phyloP scores from a whole-genome alignment of 805 yeast species.

The Saturnispora sekii region DNA sequence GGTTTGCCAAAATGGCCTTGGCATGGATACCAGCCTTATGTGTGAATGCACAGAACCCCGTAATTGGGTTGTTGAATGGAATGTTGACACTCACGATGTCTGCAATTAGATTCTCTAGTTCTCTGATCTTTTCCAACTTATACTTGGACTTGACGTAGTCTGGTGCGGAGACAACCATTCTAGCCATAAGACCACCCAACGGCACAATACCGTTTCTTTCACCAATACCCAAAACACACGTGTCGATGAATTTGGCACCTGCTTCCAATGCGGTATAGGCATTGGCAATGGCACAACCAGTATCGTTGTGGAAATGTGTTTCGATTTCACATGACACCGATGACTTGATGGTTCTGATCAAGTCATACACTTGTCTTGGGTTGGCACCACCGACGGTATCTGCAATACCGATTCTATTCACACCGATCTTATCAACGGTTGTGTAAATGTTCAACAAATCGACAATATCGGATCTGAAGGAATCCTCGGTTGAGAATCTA shows the following conservation, averaged over 20 bases:
- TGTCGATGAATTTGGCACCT: conserved; percentile 50
- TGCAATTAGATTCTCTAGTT: conserved; percentile 48
- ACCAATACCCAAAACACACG: conserved; percentile 52
- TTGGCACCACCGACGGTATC: conserved; percentile 58
- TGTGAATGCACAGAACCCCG: conserved; percentile 57
- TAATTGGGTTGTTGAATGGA: conserved; percentile 54
- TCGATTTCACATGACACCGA: conserved; percentile 52
- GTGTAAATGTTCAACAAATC: conserved; percentile 49
- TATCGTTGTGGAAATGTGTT: conserved; percentile 54
- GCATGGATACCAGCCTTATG: conserved; percentile 60
- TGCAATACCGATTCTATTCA: conserved; percentile 53
- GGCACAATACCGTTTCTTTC: conserved; percentile 58
- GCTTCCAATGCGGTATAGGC: conserved; percentile 57
- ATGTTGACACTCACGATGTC: conserved; percentile 50
- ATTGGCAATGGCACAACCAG: conserved; percentile 56
- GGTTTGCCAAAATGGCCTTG: conserved; percentile 52
- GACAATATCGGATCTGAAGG: conserved; percentile 51
- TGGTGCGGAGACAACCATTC: conserved; percentile 54
- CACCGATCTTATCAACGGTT: conserved; percentile 54
- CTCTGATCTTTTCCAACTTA: conserved; percentile 46
- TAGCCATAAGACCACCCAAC: conserved; percentile 51
- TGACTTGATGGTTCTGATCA: conserved; percentile 46
- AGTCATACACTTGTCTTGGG: conserved; percentile 53
- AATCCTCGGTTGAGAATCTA: conserved; percentile 50
- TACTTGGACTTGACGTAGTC: conserved; percentile 50